phyloP scores from a whole-genome alignment of 176 grass and related monocot species.

The Carex littledalei region DNA sequence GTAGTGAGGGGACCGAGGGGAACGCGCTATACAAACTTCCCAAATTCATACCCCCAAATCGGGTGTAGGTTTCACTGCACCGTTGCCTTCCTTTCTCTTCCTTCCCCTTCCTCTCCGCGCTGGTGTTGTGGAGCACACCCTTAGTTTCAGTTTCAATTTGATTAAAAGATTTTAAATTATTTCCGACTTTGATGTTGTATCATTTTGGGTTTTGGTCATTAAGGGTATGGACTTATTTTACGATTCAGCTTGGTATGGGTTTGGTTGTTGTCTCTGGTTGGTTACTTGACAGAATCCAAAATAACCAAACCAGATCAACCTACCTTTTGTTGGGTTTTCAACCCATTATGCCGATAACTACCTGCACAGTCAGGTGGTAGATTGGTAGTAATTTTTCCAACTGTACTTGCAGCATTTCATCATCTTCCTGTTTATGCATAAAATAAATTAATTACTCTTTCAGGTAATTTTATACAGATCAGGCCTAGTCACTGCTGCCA shows the following conservation, averaged over 20 bases:
- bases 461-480: conserved; percentile 75
- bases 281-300: background rate
- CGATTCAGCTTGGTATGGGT: background rate
- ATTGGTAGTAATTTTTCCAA: background rate
- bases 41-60: too few species aligned
- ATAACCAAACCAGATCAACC: background rate
- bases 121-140: too few species aligned
- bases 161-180: too few species aligned
- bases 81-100: too few species aligned
- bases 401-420: background rate
- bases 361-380: background rate
- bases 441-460: background rate
- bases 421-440: background rate
- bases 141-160: too few species aligned
- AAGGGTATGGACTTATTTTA: background rate
- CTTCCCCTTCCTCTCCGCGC: too few species aligned
- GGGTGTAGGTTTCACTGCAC: too few species aligned
- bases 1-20: too few species aligned
- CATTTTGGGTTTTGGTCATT: background rate
- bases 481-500: conserved; percentile 57
- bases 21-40: too few species aligned
- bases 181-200: too few species aligned
- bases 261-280: background rate
- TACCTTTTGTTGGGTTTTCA: background rate
- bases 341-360: background rate